Evolutionary conservation across 1,284 basidiomycete genomes (phyloP), one percentile per base, ranked within the genome.

Genomic region (Papiliotrema flavescens): DNA sequence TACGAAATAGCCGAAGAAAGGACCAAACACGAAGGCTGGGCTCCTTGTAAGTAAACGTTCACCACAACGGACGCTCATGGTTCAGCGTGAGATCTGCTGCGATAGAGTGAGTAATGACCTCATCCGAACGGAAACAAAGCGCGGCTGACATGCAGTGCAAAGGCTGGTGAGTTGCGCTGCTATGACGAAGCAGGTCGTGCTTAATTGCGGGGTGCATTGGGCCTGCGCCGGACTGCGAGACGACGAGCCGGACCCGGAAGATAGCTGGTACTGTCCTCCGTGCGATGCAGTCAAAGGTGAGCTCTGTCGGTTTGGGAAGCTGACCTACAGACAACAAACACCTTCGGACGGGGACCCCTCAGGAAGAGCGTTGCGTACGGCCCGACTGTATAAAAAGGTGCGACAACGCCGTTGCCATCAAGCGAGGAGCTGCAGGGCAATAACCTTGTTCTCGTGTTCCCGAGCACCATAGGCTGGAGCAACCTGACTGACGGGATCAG

Each of bases 201-300:
- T n/a, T n/a, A n/a, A n/a, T n/a, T n/a, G n/a, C n/a, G n/a, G 47
- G 24, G 32, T 49, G 6, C 47, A 49, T 20, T 49, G 47, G 47
- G 26, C 47, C 5, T 49, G 47, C 23, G 47, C 47, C 14, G 47
- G 47, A 15, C 28, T 39, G 13, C 15, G 32, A 15, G 36, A 23
- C 35, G 19, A 40, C 32, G 19, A n/a, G 14, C 15, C 20, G 19
- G 22, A 19, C 13, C 11, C 17, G n/a, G 36, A 49, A 11, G 35
- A 49, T 7, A 14, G 13, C 19, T 49, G 36, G 35, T 15, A 19
- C 22, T 49, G 47, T 23, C 47, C 47, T 6, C n/a, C 17, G 5
- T 49, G 47, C 34, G 19, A 4, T 6, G 14, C 22, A 14, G 34
- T 40, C 19, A 37, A 14, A 15, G 24, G 24, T 14, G n/a, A 26